Percentiles rank a stretch among this genome's conserved stretches.
These are phyloP conservation scores for Solanum paucissectum DNA, from an alignment of 257 asterid genomes.

Conservation along the genomic window DNA sequence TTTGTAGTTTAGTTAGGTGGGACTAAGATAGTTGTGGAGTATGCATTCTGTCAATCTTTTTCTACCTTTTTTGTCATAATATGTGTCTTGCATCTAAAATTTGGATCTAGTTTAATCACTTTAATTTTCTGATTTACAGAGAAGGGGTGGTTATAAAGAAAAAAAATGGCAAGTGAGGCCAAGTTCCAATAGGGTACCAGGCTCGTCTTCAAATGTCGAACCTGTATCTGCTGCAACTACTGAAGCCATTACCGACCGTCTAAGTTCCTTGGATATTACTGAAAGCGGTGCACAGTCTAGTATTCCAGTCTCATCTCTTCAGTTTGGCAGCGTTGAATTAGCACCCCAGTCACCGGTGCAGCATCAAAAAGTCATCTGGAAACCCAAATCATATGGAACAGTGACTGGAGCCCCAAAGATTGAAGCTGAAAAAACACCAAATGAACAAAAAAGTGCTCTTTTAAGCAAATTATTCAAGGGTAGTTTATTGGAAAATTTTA, in stretches of 20 bases:
- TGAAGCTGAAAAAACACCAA: constrained; percentile 24
- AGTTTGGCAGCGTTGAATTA: constrained; percentile 32
- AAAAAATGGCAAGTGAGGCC: constrained; percentile 46
- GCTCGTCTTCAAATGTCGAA: constrained; percentile 21
- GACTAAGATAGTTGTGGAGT: not conserved
- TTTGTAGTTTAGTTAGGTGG: not conserved
- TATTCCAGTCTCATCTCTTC: constrained; percentile 21
- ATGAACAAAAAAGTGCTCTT: constrained; percentile 25
- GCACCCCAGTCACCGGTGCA: constrained; percentile 22
- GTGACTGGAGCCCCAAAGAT: constrained; percentile 23
- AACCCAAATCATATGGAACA: constrained; percentile 62
- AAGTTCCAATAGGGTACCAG: constrained; percentile 8
- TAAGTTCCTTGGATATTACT: constrained; percentile 32
- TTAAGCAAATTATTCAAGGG: constrained; percentile 46
- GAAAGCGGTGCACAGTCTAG: constrained; percentile 34
- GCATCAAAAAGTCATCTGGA: constrained; percentile 44
- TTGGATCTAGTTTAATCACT: not conserved
- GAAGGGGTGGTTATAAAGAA: constrained; percentile 30
- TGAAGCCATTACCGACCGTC: constrained; percentile 29
- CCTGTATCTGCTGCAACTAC: constrained; percentile 23
- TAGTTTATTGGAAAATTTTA: constrained; percentile 51
- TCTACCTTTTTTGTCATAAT: not conserved
- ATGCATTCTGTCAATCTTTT: not conserved
- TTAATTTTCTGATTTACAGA: constrained; percentile 30
- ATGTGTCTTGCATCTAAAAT: not conserved